Percentiles rank a stretch among this genome's conserved stretches.
Evolutionary conservation across 768 basidiomycete species (phyloP).

Genomic region (Pleurotus salmoneostramineus): DNA sequence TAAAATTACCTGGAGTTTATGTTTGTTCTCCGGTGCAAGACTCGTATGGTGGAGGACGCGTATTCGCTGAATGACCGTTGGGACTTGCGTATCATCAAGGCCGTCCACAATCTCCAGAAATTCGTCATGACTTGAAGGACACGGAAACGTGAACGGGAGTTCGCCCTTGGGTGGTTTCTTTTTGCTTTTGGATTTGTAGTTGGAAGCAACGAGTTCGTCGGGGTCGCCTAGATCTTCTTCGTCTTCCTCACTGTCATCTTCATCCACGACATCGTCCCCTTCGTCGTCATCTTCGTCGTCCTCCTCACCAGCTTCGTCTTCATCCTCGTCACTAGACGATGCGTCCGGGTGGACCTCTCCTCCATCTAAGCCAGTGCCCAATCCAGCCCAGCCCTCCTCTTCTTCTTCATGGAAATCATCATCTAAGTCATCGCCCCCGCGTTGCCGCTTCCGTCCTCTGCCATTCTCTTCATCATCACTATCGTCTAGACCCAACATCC

Average conservation of each 20-base stretch:
- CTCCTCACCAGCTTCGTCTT: conserved; percentile 31
- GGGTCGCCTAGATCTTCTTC: conserved; percentile 41
- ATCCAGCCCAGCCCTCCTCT: conserved; percentile 35
- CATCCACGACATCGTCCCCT: conserved; percentile 28
- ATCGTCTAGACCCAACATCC: conserved; percentile 83
- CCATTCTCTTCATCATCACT: conserved; percentile 62
- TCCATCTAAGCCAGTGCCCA: conserved; percentile 38
- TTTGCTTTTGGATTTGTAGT: conserved; percentile 25
- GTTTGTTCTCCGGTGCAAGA: conserved; percentile 87
- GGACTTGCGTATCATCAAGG: conserved; percentile 68
- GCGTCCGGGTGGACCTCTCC: conserved; percentile 25
- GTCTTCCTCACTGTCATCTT: conserved; percentile 23
- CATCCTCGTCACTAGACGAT: conserved; percentile 31
- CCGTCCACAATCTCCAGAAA: conserved; percentile 80
- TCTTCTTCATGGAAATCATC: conserved; percentile 62
- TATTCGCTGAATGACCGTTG: conserved; percentile 85
- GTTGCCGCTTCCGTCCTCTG: conserved; percentile 44
- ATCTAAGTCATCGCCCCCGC: conserved; percentile 86
- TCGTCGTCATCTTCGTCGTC: conserved; percentile 30
- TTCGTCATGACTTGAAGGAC: conserved; percentile 83
- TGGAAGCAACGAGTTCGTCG: conserved; percentile 33
- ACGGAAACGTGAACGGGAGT: conserved; percentile 90
- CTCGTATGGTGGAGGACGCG: conserved; percentile 90
- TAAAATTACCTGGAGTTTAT: conserved; percentile 73
- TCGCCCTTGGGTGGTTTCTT: conserved; percentile 40